Percentiles rank a stretch among this genome's conserved stretches.
Conservation (phyloP, 768 basidiomycete genomes). For the Phaeotremella skinneri region DNA sequence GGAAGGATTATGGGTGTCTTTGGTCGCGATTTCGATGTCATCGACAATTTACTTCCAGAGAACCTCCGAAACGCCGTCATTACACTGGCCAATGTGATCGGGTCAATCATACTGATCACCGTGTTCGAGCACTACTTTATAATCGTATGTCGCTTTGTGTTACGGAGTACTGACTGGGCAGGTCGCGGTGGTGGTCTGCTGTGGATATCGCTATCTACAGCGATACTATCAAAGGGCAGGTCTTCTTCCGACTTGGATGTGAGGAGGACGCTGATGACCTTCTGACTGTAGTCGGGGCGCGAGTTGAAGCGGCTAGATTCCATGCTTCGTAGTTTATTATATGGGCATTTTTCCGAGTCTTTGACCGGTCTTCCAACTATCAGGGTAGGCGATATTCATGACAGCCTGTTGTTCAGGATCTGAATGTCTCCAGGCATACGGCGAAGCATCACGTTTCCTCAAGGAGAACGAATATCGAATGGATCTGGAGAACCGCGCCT, state of each 20-base stretch:
- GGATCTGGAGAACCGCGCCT: slow-evolving; percentile 80
- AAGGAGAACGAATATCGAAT: slow-evolving; percentile 66
- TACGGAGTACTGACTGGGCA: neutral
- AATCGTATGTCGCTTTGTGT: slow-evolving; percentile 3
- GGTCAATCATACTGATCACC: slow-evolving; percentile 23
- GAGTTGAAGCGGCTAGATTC: slow-evolving; percentile 70
- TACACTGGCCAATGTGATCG: slow-evolving; percentile 55
- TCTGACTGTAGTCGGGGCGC: slow-evolving; percentile 72
- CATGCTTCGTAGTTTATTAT: slow-evolving; percentile 72
- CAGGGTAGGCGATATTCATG: slow-evolving; percentile 49
- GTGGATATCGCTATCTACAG: slow-evolving; percentile 13
- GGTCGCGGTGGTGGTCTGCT: slow-evolving; percentile 15
- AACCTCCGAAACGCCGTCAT: slow-evolving; percentile 34
- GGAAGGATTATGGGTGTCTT: slow-evolving; percentile 4
- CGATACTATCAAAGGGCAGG: neutral
- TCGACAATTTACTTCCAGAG: slow-evolving; percentile 1
- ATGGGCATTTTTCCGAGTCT: slow-evolving; percentile 83
- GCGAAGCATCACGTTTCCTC: slow-evolving; percentile 68
- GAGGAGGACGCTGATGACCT: slow-evolving; percentile 14
- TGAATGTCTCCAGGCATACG: slow-evolving; percentile 76
- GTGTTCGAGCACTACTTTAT: slow-evolving; percentile 26
- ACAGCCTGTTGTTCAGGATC: slow-evolving; percentile 18
- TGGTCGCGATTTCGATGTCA: slow-evolving; percentile 2
- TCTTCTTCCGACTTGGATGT: neutral
- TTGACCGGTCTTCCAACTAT: slow-evolving; percentile 65